A percentile compares a stretch with the other conserved stretches of the same genome.
phyloP scores from a whole-genome alignment of 192 early-diverging fungal genomes.

The Rhizophagus sp. region DNA sequence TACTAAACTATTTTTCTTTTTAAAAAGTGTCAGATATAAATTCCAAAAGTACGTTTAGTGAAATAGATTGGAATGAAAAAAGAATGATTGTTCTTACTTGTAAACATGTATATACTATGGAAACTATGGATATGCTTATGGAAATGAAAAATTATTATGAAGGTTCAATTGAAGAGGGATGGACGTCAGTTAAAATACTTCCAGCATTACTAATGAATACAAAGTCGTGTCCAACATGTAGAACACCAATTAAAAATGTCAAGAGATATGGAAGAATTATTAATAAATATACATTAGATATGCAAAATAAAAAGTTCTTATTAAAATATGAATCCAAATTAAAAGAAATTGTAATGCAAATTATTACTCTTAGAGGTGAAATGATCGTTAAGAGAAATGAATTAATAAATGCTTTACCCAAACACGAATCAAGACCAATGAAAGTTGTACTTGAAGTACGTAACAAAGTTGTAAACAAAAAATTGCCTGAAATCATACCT shows the following conservation, averaged over 20 bases:
- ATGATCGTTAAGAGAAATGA: not conserved
- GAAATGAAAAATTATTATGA: constrained; percentile 46
- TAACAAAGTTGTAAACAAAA: no score
- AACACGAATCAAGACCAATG: no score
- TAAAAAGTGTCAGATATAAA: no score
- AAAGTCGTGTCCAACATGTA: constrained; percentile 17
- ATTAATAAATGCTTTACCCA: not conserved
- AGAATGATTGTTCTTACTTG: constrained; percentile 52
- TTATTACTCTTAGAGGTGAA: not conserved
- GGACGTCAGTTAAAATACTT: not conserved
- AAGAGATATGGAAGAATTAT: constrained; percentile 26
- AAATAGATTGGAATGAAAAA: constrained; percentile 41
- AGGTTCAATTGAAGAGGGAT: not conserved
- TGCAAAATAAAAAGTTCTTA: constrained; percentile 29
- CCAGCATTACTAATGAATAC: not conserved
- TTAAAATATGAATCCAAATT: not conserved
- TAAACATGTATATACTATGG: constrained; percentile 52
- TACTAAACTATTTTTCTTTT: no score
- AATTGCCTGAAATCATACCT: no score
- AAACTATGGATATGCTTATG: constrained; percentile 53
- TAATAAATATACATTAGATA: constrained; percentile 16
- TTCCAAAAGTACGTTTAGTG: not conserved
- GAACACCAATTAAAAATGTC: constrained; percentile 8
- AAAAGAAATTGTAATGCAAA: not conserved
- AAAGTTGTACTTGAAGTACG: no score